Base-by-base conservation (phyloP, 345 rosid genomes). In the Nasturtium officinale region DNA sequence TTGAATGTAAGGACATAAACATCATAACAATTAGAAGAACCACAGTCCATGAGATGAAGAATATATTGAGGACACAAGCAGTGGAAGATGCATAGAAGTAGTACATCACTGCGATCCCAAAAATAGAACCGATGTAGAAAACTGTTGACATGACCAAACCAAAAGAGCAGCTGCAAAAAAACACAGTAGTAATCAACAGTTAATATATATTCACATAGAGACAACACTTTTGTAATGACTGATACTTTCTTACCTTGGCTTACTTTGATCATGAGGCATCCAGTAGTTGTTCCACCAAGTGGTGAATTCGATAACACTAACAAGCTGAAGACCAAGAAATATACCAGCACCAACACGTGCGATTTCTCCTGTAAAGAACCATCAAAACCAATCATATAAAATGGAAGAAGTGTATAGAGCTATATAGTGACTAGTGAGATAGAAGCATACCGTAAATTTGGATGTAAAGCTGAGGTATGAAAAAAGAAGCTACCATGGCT, bases 201-300 rank as follows among this genome's bases (percentile, higher is more conserved):
- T 67, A 7, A n/a, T n/a, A 29, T 40, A 56, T 47, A 71, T 48
- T 26, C 8, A 51, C 20, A 57, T 1, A 50, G 37, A 40, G 3
- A 17, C 17, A 59, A 5, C 28, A 3, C 25, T 53, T 40, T 33
- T 48, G 48, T 6, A 40, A 20, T 72, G 73, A 33, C 3, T 16
- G 17, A 43, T 0, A 30, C 20, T 65, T 25, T 10, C 52, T n/a
- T 81, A 90, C 98, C 90, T 87, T 78, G 47, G 77, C 64, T 87
- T 90, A 18, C 64, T 82, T 57, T 74, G 83, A 37, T 84, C 73
- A 35, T 80, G 82, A 21, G 89, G 87, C 91, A 83, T 89, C 94
- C 97, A 89, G 66, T 86, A 86, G 61, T 82, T 82, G 62, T 93
- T 90, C 98, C 97, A 93, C 97, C 96, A 93, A 58, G 81, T 82